Conservation (phyloP, 2,329 filamentous ascomycete species). For the Hirsutella rhossiliensis region DNA sequence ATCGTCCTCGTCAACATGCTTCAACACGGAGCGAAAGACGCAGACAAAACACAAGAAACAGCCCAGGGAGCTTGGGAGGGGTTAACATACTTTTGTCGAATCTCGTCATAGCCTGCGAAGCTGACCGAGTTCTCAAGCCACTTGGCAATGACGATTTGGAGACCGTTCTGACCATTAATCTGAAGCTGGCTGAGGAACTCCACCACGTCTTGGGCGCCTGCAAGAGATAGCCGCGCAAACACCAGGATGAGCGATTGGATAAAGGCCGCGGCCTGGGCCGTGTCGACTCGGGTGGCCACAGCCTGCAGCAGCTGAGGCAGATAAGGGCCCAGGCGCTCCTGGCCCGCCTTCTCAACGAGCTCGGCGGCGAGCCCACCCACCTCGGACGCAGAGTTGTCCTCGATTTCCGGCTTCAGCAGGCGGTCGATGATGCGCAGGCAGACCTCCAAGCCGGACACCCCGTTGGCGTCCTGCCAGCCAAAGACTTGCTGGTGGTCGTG, state of each 20-base stretch:
- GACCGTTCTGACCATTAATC: slow-evolving; percentile 67
- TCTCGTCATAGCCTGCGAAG: slow-evolving; percentile 97
- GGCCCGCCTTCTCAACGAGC: slow-evolving; percentile 88
- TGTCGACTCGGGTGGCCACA: slow-evolving; percentile 73
- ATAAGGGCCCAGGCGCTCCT: slow-evolving; percentile 81
- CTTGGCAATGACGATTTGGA: slow-evolving; percentile 81
- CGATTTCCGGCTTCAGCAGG: slow-evolving; percentile 69
- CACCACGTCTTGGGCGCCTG: slow-evolving; percentile 78
- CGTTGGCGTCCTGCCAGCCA: slow-evolving; percentile 68
- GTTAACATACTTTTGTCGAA: slow-evolving; percentile 72
- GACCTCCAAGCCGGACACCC: slow-evolving; percentile 76
- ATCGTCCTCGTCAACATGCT: slow-evolving; percentile 19
- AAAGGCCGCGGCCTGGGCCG: slow-evolving; percentile 74
- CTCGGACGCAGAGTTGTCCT: slow-evolving; percentile 90
- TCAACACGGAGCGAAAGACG: not conserved
- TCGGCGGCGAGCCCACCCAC: slow-evolving; percentile 90
- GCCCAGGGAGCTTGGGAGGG: too few species aligned
- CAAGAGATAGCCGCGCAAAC: slow-evolving; percentile 79
- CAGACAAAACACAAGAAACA: too few species aligned
- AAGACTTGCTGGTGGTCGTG: slow-evolving; percentile 89
- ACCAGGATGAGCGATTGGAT: slow-evolving; percentile 95
- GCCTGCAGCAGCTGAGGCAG: slow-evolving; percentile 79
- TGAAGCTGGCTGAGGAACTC: slow-evolving; percentile 80
- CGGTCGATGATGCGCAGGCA: slow-evolving; percentile 88
- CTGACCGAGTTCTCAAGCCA: slow-evolving; percentile 96